These are phyloP conservation scores for Barnettozyma pratensis DNA, from an alignment of 805 yeast genomes.

Conservation along the genomic window DNA sequence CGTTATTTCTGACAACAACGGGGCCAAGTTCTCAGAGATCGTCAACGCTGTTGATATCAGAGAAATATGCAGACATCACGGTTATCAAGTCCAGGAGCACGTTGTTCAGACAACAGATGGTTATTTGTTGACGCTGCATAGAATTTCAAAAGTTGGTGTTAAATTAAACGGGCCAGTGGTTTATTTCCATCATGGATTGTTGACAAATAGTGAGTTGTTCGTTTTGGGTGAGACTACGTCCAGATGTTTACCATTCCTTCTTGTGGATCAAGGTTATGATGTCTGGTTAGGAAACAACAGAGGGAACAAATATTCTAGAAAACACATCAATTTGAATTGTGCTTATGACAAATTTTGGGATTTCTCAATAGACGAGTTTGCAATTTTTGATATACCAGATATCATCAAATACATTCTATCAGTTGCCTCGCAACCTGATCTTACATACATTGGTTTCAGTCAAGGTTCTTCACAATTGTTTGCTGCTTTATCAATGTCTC, in stretches of 20 bases:
- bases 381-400: conserved; percentile 86
- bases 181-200: conserved; percentile 85
- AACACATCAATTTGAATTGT: conserved; percentile 50
- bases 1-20: background rate
- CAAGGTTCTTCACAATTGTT: conserved; percentile 95
- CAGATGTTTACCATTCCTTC: conserved; percentile 61
- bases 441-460: conserved; percentile 82
- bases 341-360: conserved; percentile 65
- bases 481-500: conserved; percentile 73
- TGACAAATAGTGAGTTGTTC: conserved; percentile 58
- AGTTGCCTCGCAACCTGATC: conserved; percentile 44
- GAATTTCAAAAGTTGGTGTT: conserved; percentile 34
- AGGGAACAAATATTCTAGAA: conserved; percentile 88
- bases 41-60: conserved; percentile 4
- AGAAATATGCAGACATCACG: conserved; percentile 30
- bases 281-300: conserved; percentile 94
- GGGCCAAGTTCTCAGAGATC: background rate
- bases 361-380: conserved; percentile 88
- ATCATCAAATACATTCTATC: conserved; percentile 67
- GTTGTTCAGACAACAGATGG: conserved; percentile 74
- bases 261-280: conserved; percentile 82
- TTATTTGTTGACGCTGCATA: conserved; percentile 69
- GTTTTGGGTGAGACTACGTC: conserved; percentile 56
- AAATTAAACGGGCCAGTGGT: conserved; percentile 49
- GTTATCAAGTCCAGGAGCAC: conserved; percentile 70